Conservation (phyloP, 1,284 basidiomycete species). For the Inonotus hispidus region DNA sequence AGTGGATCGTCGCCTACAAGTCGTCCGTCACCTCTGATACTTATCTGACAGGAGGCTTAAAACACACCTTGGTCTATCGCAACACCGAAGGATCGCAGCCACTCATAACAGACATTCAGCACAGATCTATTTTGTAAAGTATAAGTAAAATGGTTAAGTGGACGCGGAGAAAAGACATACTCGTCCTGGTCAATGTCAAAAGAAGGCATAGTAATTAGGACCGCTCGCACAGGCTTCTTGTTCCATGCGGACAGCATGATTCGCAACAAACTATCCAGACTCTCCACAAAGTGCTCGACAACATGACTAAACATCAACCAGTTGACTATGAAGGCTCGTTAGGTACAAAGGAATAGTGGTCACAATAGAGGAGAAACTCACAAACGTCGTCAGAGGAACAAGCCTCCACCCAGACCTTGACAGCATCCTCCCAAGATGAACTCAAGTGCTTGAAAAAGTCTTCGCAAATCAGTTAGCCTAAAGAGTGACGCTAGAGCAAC, state of each 20-base stretch:
- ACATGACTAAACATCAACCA: constrained; percentile 53
- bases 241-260: constrained; percentile 29
- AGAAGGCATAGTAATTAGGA: constrained; percentile 20
- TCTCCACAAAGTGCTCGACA: constrained; percentile 34
- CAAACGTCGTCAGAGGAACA: constrained; percentile 45
- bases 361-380: constrained; percentile 30
- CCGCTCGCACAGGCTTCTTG: constrained; percentile 1
- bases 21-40: constrained; percentile 7
- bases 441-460: constrained; percentile 47
- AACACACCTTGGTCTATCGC: background rate
- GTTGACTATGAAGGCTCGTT: constrained; percentile 38
- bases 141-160: background rate
- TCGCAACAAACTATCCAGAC: constrained; percentile 38
- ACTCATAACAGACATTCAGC: background rate
- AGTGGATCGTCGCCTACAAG: constrained; percentile 20
- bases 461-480: constrained; percentile 21
- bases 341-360: background rate
- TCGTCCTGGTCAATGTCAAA: constrained; percentile 19
- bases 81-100: constrained; percentile 5
- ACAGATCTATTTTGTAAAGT: background rate
- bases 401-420: constrained; percentile 51
- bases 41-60: background rate
- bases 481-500: background rate
- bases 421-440: constrained; percentile 39
- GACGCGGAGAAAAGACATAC: constrained; percentile 21